Evolutionary conservation across 78 protist genomes (phyloP).

Genomic region (Cavenderia fasciculata): DNA sequence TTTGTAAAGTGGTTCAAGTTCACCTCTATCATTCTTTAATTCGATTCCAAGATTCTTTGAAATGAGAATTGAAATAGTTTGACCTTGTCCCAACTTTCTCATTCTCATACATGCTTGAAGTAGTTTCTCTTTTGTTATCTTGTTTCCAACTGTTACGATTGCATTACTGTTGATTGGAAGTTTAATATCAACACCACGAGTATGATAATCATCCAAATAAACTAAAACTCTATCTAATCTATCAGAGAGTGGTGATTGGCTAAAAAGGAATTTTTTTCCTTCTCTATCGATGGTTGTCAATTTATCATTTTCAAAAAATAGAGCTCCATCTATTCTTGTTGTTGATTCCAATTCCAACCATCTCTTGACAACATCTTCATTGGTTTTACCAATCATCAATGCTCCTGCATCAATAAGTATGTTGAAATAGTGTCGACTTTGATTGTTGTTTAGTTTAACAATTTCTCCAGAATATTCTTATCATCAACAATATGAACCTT

Average conservation of each 20-base stretch:
- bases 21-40: too few species aligned
- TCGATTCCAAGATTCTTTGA: neutral
- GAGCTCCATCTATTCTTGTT: neutral
- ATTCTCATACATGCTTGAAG: slow-evolving; percentile 22
- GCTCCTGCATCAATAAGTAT: slow-evolving; percentile 33
- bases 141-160: neutral
- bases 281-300: neutral
- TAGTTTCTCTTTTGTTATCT: neutral
- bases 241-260: neutral
- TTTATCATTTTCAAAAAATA: neutral
- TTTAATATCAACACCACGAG: slow-evolving; percentile 28
- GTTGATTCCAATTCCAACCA: neutral
- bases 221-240: neutral
- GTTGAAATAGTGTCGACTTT: too few species aligned
- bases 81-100: slow-evolving; percentile 14
- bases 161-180: neutral
- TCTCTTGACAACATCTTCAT: neutral
- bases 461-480: neutral
- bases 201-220: slow-evolving; percentile 30
- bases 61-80: neutral
- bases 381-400: slow-evolving; percentile 16
- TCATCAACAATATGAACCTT: too few species aligned
- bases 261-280: neutral
- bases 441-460: neutral
- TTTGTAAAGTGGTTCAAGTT: too few species aligned